A percentile compares a stretch with the other conserved stretches of the same genome.
These are phyloP conservation scores for Talaromyces adpressus DNA, from an alignment of 495 filamentous ascomycete genomes.

Conservation along the genomic window DNA sequence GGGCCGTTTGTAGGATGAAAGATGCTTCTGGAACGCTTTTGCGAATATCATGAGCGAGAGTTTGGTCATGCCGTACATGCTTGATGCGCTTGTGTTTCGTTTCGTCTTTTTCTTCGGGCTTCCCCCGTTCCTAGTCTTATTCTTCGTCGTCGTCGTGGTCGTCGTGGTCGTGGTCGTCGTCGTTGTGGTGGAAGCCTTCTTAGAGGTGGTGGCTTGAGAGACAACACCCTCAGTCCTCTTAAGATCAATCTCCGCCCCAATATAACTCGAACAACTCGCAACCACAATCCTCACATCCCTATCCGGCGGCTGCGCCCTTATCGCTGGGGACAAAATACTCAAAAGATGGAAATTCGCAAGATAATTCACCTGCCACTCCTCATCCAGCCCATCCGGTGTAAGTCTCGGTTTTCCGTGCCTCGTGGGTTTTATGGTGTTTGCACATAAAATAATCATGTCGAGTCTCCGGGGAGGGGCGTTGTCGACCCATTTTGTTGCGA, in stretches of 20 bases:
- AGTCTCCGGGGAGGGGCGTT: constrained; percentile 87
- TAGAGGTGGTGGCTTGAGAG: constrained; percentile 5
- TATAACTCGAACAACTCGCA: constrained; percentile 79
- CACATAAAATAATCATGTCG: constrained; percentile 88
- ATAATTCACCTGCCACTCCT: constrained; percentile 91
- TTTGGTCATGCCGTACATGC: constrained; percentile 79
- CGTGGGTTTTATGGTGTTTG: constrained; percentile 59
- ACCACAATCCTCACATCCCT: constrained; percentile 86
- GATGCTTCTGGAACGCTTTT: constrained; percentile 79
- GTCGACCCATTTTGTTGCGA: constrained; percentile 98
- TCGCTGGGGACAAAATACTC: constrained; percentile 78
- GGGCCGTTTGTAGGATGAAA: constrained; percentile 72
- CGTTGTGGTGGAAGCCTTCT: background rate
- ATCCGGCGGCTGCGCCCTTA: constrained; percentile 85
- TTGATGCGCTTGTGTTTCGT: constrained; percentile 9
- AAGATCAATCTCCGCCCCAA: constrained; percentile 58
- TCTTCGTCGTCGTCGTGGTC: constrained; percentile 11
- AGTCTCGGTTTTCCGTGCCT: constrained; percentile 42
- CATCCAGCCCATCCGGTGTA: constrained; percentile 75
- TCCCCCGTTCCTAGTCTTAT: constrained; percentile 8
- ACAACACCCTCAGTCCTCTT: constrained; percentile 29
- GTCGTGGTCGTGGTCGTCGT: background rate
- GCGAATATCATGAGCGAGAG: constrained; percentile 84
- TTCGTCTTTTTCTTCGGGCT: constrained; percentile 12
- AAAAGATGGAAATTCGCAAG: constrained; percentile 93